These are phyloP conservation scores for Pinus taeda DNA, from an alignment of 75 land plant genomes.

Conservation along the genomic window DNA sequence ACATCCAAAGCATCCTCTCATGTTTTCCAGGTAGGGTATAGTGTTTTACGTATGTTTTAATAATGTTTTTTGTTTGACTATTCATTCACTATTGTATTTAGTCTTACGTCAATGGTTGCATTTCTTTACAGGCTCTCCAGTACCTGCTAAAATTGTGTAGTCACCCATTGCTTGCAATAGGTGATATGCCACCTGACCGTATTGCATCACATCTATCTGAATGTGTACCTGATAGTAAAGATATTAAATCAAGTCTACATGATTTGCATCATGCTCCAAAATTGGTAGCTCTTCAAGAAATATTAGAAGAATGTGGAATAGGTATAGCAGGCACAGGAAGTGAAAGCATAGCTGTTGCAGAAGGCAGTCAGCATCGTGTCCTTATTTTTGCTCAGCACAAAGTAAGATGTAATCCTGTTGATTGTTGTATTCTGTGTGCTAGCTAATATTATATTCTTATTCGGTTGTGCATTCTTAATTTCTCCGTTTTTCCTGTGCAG, in stretches of 20 bases:
- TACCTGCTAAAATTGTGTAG: constrained; percentile 96
- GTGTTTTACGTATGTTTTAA: neutral
- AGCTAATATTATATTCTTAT: neutral
- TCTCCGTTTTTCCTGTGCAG: constrained; percentile 38
- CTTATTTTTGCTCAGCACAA: constrained; percentile 92
- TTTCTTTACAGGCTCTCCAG: constrained; percentile 81
- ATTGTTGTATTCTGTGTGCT: constrained; percentile 4
- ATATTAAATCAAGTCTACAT: constrained; percentile 65
- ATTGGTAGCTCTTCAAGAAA: constrained; percentile 90
- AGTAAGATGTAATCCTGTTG: constrained; percentile 17
- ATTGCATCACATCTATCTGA: constrained; percentile 35
- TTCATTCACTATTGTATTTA: constrained; percentile 6
- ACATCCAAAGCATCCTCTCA: constrained; percentile 66
- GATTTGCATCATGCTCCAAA: constrained; percentile 94
- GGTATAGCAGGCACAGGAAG: constrained; percentile 56
- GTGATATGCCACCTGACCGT: constrained; percentile 45
- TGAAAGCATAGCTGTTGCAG: constrained; percentile 28
- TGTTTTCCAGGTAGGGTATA: constrained; percentile 79
- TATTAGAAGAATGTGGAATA: constrained; percentile 96
- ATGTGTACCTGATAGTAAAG: constrained; percentile 40
- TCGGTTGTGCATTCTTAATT: neutral
- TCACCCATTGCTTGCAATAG: constrained; percentile 92
- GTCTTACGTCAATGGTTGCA: neutral
- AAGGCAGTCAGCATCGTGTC: constrained; percentile 89
- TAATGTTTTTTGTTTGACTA: neutral